Evolutionary conservation across 306 rosid genomes (phyloP), one percentile per base, ranked within the genome.

Genomic region (Cucurbita ficifolia): DNA sequence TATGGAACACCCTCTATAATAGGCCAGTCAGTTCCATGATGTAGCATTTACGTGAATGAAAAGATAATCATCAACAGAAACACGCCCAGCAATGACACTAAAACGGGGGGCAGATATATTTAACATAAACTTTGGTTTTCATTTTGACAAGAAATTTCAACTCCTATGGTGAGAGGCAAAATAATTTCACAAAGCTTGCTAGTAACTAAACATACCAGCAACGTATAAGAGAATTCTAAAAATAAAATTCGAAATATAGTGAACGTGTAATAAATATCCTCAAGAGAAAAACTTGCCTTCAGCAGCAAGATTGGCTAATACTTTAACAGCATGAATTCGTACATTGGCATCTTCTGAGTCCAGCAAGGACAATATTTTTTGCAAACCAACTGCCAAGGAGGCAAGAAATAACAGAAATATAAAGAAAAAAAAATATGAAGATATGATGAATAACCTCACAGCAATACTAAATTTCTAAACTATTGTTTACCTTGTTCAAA

Each of bases 221-320:
- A 29, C 29, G 2, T 24, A 24, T 29, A 29, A 29, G 33, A 29
- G 33, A 29, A 29, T 29, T 29, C 33, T 29, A 29, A 29, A 29
- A 29, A 29, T 29, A 29, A 29, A 29, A 29, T 29, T 29, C 1
- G 33, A 29, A 29, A 29, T 29, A 29, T 29, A 29, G 39, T 11
- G 42, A 49, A 73, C 4, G 42, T 29, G 10, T 45, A 5, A 79
- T 14, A 68, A 9, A 50, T 12, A 52, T 72, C 50, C 55, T 14
- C 46, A 43, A 45, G 43, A 36, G 70, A 7, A 62, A 62, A 24
- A 68, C 83, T 73, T 79, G 86, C 99, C 99, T 82, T 95, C 99
- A 75, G 99, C 99, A 48, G 99, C 99, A 52, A 95, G 82, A 84
- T 95, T 95, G 83, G 99, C 99, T 69, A 94, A 89, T 77, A 94